Evolutionary conservation across 2,329 filamentous ascomycete genomes (phyloP).

Genomic region (Pseudogymnoascus sp.): DNA sequence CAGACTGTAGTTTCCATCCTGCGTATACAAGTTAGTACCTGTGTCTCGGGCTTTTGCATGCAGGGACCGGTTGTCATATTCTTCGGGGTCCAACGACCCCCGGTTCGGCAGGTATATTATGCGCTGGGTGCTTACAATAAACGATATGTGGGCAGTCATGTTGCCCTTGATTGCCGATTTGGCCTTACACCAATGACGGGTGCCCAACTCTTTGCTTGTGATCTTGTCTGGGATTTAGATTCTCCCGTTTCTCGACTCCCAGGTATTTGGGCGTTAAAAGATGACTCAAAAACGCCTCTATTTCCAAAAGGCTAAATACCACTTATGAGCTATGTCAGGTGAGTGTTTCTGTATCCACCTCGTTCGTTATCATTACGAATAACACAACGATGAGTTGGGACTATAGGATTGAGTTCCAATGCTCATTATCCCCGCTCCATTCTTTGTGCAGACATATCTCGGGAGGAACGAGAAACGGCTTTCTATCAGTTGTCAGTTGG

Average conservation of each 20-base stretch:
- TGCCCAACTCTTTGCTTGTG: neutral
- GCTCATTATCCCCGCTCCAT: neutral
- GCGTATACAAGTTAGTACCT: conserved; percentile 18
- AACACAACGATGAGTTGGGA: neutral
- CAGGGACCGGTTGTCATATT: neutral
- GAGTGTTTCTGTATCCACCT: conserved; percentile 2
- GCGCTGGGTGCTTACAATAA: neutral
- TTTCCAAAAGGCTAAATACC: neutral
- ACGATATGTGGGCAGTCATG: conserved; percentile 4
- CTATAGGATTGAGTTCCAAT: neutral
- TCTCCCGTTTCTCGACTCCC: neutral
- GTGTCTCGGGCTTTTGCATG: conserved; percentile 17
- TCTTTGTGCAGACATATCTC: neutral
- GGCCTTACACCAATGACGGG: neutral
- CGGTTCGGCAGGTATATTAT: neutral
- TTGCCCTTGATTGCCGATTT: neutral
- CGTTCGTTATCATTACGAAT: neutral
- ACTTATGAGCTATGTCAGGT: neutral
- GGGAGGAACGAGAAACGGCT: neutral
- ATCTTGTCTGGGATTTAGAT: neutral
- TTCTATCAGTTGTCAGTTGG: conserved; percentile 1
- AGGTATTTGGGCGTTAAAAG: neutral
- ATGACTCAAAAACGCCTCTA: neutral
- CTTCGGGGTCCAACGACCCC: neutral
- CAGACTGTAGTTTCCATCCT: conserved; percentile 82